These are phyloP conservation scores for Pseudogymnoascus sp. DNA, from an alignment of 2,329 filamentous ascomycete species.

Conservation along the genomic window DNA sequence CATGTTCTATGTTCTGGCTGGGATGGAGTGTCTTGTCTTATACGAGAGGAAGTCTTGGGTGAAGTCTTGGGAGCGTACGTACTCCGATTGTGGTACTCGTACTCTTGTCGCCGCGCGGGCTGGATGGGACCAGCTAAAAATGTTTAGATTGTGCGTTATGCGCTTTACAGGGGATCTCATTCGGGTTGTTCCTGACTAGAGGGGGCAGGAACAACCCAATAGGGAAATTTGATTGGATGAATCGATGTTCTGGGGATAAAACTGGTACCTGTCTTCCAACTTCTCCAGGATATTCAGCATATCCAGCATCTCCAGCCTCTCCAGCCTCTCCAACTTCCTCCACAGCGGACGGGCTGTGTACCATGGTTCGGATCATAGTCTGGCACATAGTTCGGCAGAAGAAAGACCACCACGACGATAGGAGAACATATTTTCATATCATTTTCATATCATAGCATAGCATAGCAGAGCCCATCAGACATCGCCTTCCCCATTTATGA, in stretches of 20 bases:
- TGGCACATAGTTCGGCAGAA: too few relatives aligned
- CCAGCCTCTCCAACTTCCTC: not conserved
- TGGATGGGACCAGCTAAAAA: not conserved
- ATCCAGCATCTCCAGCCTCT: not conserved
- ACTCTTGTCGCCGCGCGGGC: too few relatives aligned
- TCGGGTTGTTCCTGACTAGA: constrained; percentile 4
- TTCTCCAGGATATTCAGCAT: too few relatives aligned
- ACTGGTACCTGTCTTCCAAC: not conserved
- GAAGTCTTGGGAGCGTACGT: not conserved
- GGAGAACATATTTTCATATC: too few relatives aligned
- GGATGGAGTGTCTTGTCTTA: not conserved
- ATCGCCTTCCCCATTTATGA: not conserved
- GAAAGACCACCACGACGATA: too few relatives aligned
- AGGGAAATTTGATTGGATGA: not conserved
- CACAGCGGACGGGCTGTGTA: not conserved
- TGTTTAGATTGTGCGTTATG: constrained; percentile 1
- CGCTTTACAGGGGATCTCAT: not conserved
- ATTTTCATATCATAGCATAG: not conserved
- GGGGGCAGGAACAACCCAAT: not conserved
- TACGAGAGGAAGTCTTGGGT: too few relatives aligned
- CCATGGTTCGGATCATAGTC: not conserved
- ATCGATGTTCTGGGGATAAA: not conserved
- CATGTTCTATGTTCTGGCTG: too few relatives aligned
- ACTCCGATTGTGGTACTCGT: not conserved
- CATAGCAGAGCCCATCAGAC: not conserved